phyloP scores from a whole-genome alignment of 129 eudicot genomes.

The Helianthus annuus region DNA sequence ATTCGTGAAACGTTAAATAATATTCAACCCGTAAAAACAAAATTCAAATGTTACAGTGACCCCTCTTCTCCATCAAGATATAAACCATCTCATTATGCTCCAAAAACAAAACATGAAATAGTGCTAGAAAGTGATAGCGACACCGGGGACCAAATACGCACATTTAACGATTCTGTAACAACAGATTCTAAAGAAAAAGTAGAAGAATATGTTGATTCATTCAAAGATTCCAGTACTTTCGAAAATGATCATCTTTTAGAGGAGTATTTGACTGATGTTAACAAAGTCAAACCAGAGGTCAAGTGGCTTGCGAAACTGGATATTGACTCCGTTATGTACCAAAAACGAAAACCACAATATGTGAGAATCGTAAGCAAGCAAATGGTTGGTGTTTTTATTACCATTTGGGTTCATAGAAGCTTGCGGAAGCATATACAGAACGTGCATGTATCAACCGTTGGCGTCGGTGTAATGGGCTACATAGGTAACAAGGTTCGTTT shows the following conservation, averaged over 20 bases:
- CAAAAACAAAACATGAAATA: constrained; percentile 52
- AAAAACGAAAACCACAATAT: constrained; percentile 62
- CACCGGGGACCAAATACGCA: constrained; percentile 37
- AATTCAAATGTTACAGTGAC: constrained; percentile 68
- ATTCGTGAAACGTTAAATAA: constrained; percentile 71
- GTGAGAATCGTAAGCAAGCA: constrained; percentile 95
- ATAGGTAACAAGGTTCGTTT: constrained; percentile 87
- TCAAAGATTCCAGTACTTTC: constrained; percentile 50
- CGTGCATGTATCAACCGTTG: constrained; percentile 83
- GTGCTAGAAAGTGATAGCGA: constrained; percentile 63
- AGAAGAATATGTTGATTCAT: constrained; percentile 42
- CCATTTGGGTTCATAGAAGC: constrained; percentile 89
- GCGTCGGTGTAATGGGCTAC: constrained; percentile 97
- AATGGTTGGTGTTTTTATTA: constrained; percentile 93
- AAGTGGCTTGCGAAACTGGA: constrained; percentile 53
- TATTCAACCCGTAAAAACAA: constrained; percentile 43
- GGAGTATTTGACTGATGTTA: constrained; percentile 29
- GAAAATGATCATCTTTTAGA: constrained; percentile 50
- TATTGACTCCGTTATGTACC: constrained; percentile 61
- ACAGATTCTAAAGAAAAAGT: constrained; percentile 42
- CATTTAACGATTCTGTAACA: constrained; percentile 34
- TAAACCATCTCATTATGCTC: constrained; percentile 59
- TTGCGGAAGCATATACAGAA: constrained; percentile 83
- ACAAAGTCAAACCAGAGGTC: constrained; percentile 38
- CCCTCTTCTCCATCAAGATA: constrained; percentile 90